These are phyloP conservation scores for Fusarium sp. DNA, from an alignment of 2,329 filamentous ascomycete genomes.

Conservation along the genomic window DNA sequence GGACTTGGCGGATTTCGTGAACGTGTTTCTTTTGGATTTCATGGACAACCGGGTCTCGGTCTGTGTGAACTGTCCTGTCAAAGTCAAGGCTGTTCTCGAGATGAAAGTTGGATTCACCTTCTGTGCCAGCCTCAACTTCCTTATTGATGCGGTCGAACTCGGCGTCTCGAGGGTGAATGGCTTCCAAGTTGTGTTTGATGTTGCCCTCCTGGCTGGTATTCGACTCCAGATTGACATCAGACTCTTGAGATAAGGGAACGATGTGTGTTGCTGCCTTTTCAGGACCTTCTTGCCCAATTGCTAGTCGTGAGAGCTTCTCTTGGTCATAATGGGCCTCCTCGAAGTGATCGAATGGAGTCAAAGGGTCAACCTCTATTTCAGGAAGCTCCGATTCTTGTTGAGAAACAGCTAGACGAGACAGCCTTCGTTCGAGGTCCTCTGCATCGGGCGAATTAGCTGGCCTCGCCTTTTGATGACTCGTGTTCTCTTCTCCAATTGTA, in stretches of 20 bases:
- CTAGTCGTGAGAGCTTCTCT: slow-evolving; percentile 13
- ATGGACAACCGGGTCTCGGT: slow-evolving; percentile 31
- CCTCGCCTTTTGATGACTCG: neutral
- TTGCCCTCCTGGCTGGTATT: slow-evolving; percentile 14
- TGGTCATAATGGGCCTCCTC: slow-evolving; percentile 2
- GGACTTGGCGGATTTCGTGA: no score
- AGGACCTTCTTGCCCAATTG: slow-evolving; percentile 16
- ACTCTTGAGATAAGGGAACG: slow-evolving; percentile 13
- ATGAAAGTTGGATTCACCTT: slow-evolving; percentile 23
- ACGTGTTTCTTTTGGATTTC: no score
- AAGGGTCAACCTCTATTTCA: slow-evolving; percentile 2
- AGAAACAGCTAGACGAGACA: slow-evolving; percentile 29
- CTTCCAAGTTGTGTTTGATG: neutral
- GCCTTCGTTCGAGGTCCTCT: slow-evolving; percentile 16
- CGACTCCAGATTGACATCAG: slow-evolving; percentile 12
- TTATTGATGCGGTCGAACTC: slow-evolving; percentile 33
- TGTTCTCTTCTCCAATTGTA: neutral
- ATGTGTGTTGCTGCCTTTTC: slow-evolving; percentile 7
- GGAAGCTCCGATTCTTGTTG: slow-evolving; percentile 10
- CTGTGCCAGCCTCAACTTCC: slow-evolving; percentile 9
- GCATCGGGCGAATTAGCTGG: slow-evolving; percentile 13
- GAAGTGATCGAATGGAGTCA: slow-evolving; percentile 8
- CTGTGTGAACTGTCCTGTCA: slow-evolving; percentile 36
- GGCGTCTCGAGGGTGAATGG: slow-evolving; percentile 6
- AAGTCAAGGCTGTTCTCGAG: slow-evolving; percentile 32